Conservation (phyloP, 148 eudicot species). For the Cornus controversa region DNA sequence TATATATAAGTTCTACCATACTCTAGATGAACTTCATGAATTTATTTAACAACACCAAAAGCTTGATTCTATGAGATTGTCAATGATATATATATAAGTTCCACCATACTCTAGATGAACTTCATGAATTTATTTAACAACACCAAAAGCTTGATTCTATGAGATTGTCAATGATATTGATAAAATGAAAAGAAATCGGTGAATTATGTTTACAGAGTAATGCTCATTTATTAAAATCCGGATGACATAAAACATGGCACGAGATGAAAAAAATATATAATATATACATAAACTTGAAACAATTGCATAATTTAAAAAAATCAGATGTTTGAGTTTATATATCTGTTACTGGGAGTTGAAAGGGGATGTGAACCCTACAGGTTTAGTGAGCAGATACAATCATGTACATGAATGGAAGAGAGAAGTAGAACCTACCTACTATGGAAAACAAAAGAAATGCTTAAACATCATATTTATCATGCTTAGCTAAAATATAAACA, state of each 20-base stretch:
- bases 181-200: too few relatives aligned
- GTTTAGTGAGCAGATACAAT: neutral
- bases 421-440: too few relatives aligned
- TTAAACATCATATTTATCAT: too few relatives aligned
- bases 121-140: neutral
- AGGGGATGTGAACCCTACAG: neutral
- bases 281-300: too few relatives aligned
- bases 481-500: too few relatives aligned
- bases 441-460: too few relatives aligned
- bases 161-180: neutral
- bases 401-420: too few relatives aligned
- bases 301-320: too few relatives aligned
- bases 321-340: too few relatives aligned
- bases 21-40: neutral
- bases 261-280: neutral
- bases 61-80: neutral
- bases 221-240: neutral
- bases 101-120: too few relatives aligned
- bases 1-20: neutral
- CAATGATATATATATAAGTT: neutral
- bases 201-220: neutral
- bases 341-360: too few relatives aligned
- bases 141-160: neutral
- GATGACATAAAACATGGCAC: neutral
- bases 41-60: neutral